Evolutionary conservation across 225 moss, liverwort and hornwort species (phyloP), one percentile per base, ranked within the genome.

Genomic region (Asterella californica): DNA sequence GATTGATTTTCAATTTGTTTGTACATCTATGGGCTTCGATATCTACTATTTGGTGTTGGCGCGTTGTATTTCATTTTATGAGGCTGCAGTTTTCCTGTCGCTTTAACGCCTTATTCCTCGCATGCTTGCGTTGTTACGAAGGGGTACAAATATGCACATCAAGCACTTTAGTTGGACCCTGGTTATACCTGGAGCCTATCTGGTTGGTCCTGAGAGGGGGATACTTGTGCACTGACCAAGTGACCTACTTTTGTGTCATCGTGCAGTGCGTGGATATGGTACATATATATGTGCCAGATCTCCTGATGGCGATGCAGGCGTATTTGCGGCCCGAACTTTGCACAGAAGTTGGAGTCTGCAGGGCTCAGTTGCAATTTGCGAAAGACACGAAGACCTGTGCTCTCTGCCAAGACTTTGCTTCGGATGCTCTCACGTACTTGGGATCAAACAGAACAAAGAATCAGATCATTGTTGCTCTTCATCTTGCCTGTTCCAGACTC

Each of bases 401-500:
- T 42, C 29, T 88, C 22, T 88, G 88, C 57, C 22, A 85, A 70
- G 81, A 83, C 64, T 79, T 88, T 42, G 88, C 88, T 15, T 32
- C 42, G 29, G 81, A 85, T 82, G 85, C 83, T 19, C 72, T 88
- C 15, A 79, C 72, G 1, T 88, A 83, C 54, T 69, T 88, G 57
- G 77, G 52, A 25, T 66, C 81, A 11, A 85, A 83, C 75, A 59
- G 32, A 52, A 85, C 85, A 11, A 81, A 83, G 75, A 38, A 50
- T 22, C 74, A 81, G 46, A 77, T 88, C 25, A 79, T 88, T 49
- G 76, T 45, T 70, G 88, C 83, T 49, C 93, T 96, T 71, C 96
- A 96, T 82, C 85, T 90, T 80, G 93, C 86, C 27, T 97, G 96
- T 69, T 81, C 88, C 70, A 91, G 84, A 72, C 87, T 97, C 22